phyloP scores from a whole-genome alignment of 2,329 filamentous ascomycete species.

The Fusarium pseudocircinatum region DNA sequence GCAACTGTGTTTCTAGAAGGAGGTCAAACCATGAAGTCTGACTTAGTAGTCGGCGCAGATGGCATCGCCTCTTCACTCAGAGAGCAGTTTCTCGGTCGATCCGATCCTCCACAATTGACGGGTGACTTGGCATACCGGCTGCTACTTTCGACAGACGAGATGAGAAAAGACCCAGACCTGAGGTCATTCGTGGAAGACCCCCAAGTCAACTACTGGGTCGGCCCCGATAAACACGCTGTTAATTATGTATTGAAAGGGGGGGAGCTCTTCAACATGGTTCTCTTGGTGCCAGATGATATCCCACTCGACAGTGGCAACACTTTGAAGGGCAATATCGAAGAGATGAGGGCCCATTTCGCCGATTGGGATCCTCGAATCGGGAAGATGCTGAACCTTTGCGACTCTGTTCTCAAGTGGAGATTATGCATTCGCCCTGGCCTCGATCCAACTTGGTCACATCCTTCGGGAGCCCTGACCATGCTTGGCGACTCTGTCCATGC shows the following conservation, averaged over 20 bases:
- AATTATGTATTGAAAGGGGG: conserved; percentile 55
- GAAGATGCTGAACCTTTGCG: conserved; percentile 66
- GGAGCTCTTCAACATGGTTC: conserved; percentile 1
- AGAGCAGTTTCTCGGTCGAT: conserved; percentile 1
- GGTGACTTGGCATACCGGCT: conserved; percentile 67
- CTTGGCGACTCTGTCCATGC: neutral
- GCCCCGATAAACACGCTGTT: conserved; percentile 60
- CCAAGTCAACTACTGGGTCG: conserved; percentile 64
- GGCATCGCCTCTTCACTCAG: neutral
- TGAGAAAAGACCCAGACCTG: conserved; percentile 58
- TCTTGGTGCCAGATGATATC: neutral
- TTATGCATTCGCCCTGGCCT: conserved; percentile 65
- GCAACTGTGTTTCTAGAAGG: neutral
- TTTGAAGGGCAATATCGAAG: conserved; percentile 47
- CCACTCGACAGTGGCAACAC: neutral
- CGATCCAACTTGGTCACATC: conserved; percentile 63
- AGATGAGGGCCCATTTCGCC: conserved; percentile 59
- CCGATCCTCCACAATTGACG: conserved; percentile 45
- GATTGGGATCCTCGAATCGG: conserved; percentile 67
- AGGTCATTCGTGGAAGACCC: conserved; percentile 55
- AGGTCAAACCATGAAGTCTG: neutral
- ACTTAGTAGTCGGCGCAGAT: neutral
- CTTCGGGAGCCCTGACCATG: conserved; percentile 48
- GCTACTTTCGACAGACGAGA: conserved; percentile 56
- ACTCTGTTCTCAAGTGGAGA: conserved; percentile 69